Evolutionary conservation across 345 rosid genomes (phyloP), one percentile per base, ranked within the genome.

Genomic region (Reutealis trisperma): DNA sequence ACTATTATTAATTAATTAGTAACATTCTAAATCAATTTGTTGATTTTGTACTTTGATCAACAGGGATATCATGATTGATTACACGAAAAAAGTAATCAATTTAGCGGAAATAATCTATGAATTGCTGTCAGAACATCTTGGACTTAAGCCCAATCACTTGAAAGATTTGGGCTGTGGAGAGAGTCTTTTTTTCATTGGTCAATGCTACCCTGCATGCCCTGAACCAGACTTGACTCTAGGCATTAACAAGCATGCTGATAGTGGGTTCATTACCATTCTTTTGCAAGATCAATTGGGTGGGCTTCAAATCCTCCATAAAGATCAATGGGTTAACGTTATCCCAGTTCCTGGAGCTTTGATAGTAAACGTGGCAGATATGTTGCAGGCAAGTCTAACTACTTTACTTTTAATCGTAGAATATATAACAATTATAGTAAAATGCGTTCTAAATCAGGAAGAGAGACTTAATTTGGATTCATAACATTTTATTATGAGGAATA

Each of bases 161-260:
- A 68, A 73, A 27, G 72, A 61, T 34, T 71, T 85, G 8, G 77
- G 66, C 1, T 85, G 85, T 60, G 65, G 44, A 6, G 83, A 85
- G 6, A 86, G 82, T 9, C 72, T 82, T 4, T 4, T 21, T 1
- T 6, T 79, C 41, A 0, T 66, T 0, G 63, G 86, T 55, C 85
- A 84, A 60, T 85, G 82, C 70, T 87, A 85, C 25, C 87, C 90
- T 11, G 63, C 86, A n/a, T 87, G 90, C 55, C 90, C 88, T 0
- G 65, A 87, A 19, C 89, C 86, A 7, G 85, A 81, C 21, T 24
- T 81, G 27, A 79, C 88, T 8, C 13, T 81, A 37, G 88, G 88
- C n/a, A 34, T 61, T 4, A 67, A 32, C 67, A 80, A 63, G 14
- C 90, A 87, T 62, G 19, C 86, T 0, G 86, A 85, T 65, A 62